These are phyloP conservation scores for Penicillium sp. DNA, from an alignment of 2,329 filamentous ascomycete genomes.

Conservation along the genomic window DNA sequence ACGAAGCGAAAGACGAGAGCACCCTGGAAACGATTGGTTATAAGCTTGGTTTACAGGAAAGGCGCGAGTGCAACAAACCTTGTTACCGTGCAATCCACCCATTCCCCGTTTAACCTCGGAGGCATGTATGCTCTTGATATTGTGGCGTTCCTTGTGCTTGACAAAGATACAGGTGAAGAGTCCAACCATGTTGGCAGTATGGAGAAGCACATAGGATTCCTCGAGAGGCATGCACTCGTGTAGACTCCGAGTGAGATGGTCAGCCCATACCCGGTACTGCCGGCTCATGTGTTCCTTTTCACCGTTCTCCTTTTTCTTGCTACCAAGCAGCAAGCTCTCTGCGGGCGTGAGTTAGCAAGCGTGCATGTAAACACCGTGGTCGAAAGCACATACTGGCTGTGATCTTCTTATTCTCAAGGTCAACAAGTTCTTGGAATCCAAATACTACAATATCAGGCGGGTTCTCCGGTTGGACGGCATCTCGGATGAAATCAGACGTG, in stretches of 20 bases:
- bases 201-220: constrained; percentile 76
- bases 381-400: constrained; percentile 66
- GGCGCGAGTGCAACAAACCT: constrained; percentile 45
- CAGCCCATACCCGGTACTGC: constrained; percentile 93
- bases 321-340: constrained; percentile 76
- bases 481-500: constrained; percentile 73
- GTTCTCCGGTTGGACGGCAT: constrained; percentile 69
- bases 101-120: constrained; percentile 93
- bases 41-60: background rate
- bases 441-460: constrained; percentile 89
- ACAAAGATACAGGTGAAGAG: constrained; percentile 96
- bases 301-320: constrained; percentile 73
- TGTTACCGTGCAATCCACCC: constrained; percentile 93
- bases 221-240: constrained; percentile 76
- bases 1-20: constrained; percentile 88
- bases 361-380: background rate
- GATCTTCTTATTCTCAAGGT: constrained; percentile 93
- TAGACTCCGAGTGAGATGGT: constrained; percentile 75
- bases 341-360: constrained; percentile 26
- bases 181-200: constrained; percentile 85
- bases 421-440: constrained; percentile 97
- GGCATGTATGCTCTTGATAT: constrained; percentile 71
- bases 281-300: constrained; percentile 89
- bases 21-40: constrained; percentile 48
- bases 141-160: constrained; percentile 68